phyloP scores from a whole-genome alignment of 148 eudicot species.

The Rheum nobile region DNA sequence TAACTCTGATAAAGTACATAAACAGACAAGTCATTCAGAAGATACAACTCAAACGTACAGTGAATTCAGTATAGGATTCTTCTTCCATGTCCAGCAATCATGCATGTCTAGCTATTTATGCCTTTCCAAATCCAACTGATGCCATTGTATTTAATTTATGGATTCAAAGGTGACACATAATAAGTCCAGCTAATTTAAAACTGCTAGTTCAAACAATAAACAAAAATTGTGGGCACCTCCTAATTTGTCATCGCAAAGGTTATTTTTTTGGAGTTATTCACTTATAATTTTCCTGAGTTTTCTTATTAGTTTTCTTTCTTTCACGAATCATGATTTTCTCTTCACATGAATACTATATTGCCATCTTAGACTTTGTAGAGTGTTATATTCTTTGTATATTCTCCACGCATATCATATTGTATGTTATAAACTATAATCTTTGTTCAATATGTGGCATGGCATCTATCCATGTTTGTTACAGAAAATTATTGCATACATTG shows the following conservation, averaged over 20 bases:
- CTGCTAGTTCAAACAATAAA: not conserved
- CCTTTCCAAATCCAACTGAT: not conserved
- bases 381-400: not conserved
- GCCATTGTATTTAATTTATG: not conserved
- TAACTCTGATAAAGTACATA: too few species aligned
- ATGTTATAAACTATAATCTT: not conserved
- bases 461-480: not conserved
- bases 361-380: constrained; percentile 4
- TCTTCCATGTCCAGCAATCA: not conserved
- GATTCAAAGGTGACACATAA: not conserved
- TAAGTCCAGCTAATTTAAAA: not conserved
- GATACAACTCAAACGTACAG: not conserved
- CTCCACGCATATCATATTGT: not conserved
- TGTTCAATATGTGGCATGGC: not conserved
- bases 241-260: not conserved
- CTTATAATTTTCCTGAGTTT: too few species aligned
- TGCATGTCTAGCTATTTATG: not conserved
- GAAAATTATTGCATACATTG: not conserved
- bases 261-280: not conserved
- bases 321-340: not conserved
- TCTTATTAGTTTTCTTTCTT: too few species aligned
- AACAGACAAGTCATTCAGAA: not conserved
- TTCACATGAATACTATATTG: not conserved
- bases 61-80: not conserved
- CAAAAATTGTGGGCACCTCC: not conserved